A percentile compares a stretch with the other conserved stretches of the same genome.
Conservation (phyloP, 2,329 filamentous ascomycete species). For the Fusarium sp. region DNA sequence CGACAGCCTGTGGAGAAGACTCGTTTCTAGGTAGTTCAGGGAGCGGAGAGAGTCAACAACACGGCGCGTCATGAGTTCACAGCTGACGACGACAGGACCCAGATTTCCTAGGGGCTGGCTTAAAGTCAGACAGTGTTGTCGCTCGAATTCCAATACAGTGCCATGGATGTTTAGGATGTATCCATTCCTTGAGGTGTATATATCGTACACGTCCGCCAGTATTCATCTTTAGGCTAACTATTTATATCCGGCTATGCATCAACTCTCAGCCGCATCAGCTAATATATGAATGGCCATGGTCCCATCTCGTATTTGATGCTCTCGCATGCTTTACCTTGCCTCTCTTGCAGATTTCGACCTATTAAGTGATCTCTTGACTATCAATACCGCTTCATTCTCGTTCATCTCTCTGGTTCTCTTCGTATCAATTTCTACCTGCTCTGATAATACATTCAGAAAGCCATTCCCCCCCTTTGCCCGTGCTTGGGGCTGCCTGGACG, state of each 20-base stretch:
- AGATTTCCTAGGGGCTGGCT: constrained; percentile 16
- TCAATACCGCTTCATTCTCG: constrained; percentile 13
- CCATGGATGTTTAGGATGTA: background rate
- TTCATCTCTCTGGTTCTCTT: constrained; percentile 1
- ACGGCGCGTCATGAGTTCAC: constrained; percentile 26
- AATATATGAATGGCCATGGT: constrained; percentile 1
- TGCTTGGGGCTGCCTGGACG: too few relatives aligned
- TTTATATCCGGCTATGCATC: background rate
- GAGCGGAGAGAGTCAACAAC: constrained; percentile 7
- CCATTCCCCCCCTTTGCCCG: too few relatives aligned
- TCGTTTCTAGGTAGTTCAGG: background rate
- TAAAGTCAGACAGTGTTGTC: constrained; percentile 14
- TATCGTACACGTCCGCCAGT: background rate
- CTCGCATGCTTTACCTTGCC: background rate
- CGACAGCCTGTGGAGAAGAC: constrained; percentile 2
- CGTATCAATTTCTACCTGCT: background rate
- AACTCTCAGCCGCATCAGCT: background rate
- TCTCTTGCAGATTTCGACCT: background rate
- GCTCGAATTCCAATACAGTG: constrained; percentile 17
- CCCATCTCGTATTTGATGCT: background rate
- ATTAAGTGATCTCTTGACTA: constrained; percentile 2
- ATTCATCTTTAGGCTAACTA: background rate
- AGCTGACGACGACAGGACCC: constrained; percentile 33
- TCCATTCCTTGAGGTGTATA: background rate
- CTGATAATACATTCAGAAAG: background rate